Conservation (phyloP, 257 asterid species). For the Solanum commersonii region DNA sequence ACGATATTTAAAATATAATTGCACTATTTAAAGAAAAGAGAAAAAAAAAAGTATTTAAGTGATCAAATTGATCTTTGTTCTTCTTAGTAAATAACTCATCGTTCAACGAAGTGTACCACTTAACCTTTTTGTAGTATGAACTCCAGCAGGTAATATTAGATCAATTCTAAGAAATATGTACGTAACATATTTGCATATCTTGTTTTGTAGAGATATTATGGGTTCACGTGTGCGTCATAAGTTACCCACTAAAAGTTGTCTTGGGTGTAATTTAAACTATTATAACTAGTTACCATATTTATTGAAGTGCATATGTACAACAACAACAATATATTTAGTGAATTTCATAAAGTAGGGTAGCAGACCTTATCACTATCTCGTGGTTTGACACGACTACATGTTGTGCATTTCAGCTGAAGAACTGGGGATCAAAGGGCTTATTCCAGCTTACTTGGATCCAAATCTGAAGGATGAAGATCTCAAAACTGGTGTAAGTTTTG, state of each 20-base stretch:
- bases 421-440: slow-evolving; percentile 31
- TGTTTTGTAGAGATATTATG: too few relatives aligned
- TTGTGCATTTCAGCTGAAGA: slow-evolving; percentile 41
- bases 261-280: background rate
- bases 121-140: too few relatives aligned
- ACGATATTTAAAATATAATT: background rate
- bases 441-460: slow-evolving; percentile 73
- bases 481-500: slow-evolving; percentile 68
- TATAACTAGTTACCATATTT: background rate
- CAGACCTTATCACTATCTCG: too few relatives aligned
- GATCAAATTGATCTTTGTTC: background rate
- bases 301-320: background rate
- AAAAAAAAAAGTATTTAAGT: background rate
- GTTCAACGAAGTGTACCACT: background rate
- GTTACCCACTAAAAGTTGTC: background rate
- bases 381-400: background rate
- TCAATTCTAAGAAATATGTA: background rate
- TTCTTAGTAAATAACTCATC: background rate
- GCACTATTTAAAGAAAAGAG: background rate
- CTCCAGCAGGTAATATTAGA: too few relatives aligned
- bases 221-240: background rate
- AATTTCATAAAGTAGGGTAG: background rate
- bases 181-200: too few relatives aligned
- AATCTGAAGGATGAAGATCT: slow-evolving; percentile 37
- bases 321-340: too few relatives aligned